phyloP scores from a whole-genome alignment of 768 basidiomycete genomes.

The Suillus alpinus region DNA sequence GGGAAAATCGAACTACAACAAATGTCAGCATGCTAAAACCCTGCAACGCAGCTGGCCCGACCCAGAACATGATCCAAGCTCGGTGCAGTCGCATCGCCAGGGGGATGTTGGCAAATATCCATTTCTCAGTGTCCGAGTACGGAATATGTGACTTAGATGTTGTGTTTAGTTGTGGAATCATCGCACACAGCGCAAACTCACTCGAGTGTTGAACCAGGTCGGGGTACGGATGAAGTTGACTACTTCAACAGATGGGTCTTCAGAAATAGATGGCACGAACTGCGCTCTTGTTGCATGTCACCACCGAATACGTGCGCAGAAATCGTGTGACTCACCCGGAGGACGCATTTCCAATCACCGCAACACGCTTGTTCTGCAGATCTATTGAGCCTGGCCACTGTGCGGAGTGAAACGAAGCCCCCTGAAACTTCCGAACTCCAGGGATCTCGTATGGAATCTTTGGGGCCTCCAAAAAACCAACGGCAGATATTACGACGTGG shows the following conservation, averaged over 20 bases:
- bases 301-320: neutral
- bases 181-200: slow-evolving; percentile 23
- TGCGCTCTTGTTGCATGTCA: slow-evolving; percentile 47
- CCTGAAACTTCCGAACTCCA: slow-evolving; percentile 42
- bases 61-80: slow-evolving; percentile 47
- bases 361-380: slow-evolving; percentile 41
- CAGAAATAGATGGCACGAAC: slow-evolving; percentile 52
- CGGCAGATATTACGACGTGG: slow-evolving; percentile 50
- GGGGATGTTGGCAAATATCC: slow-evolving; percentile 55
- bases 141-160: slow-evolving; percentile 38
- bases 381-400: slow-evolving; percentile 42
- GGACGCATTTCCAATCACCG: slow-evolving; percentile 59
- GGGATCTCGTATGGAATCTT: slow-evolving; percentile 33
- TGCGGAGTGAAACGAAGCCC: slow-evolving; percentile 52
- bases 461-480: slow-evolving; percentile 48
- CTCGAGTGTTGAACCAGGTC: slow-evolving; percentile 57
- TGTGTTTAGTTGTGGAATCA: slow-evolving; percentile 19
- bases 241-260: slow-evolving; percentile 48
- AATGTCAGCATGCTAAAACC: neutral
- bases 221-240: slow-evolving; percentile 61
- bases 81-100: slow-evolving; percentile 50
- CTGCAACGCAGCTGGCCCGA: slow-evolving; percentile 22
- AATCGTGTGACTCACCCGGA: slow-evolving; percentile 44
- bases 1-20: slow-evolving; percentile 19
- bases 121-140: slow-evolving; percentile 38